phyloP scores from a whole-genome alignment of 139 green algal genomes.

The Tetradesmus lagerheimii region DNA sequence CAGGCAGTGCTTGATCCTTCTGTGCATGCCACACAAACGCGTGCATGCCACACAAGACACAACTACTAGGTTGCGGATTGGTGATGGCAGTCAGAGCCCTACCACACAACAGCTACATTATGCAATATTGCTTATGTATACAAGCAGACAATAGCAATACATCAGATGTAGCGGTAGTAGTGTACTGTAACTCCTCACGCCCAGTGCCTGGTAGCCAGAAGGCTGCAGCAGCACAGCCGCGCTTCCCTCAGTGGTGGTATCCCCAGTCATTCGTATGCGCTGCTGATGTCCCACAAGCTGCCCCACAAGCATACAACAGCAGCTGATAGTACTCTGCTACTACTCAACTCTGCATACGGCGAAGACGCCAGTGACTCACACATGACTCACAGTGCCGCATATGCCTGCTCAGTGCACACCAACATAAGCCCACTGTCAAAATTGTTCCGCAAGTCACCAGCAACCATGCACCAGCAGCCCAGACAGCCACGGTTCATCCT shows the following conservation, averaged over 20 bases:
- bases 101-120: not conserved
- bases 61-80: not conserved
- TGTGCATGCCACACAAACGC: too few relatives aligned
- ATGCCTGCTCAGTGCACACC: not conserved
- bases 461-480: not conserved
- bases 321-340: not conserved
- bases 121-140: not conserved
- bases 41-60: not conserved
- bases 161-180: not conserved
- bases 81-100: slow-evolving; percentile 22
- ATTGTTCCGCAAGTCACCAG: not conserved
- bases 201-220: not conserved
- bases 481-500: not conserved
- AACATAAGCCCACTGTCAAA: not conserved
- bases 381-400: not conserved
- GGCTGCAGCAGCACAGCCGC: not conserved
- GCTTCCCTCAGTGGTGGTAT: not conserved
- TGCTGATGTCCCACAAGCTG: not conserved
- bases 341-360: not conserved
- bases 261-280: not conserved
- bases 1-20: not conserved
- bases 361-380: not conserved
- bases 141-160: not conserved
- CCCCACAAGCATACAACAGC: not conserved
- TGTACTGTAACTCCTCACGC: not conserved